Base-by-base conservation (phyloP, 768 basidiomycete species). In the Tylopilus felleus region DNA sequence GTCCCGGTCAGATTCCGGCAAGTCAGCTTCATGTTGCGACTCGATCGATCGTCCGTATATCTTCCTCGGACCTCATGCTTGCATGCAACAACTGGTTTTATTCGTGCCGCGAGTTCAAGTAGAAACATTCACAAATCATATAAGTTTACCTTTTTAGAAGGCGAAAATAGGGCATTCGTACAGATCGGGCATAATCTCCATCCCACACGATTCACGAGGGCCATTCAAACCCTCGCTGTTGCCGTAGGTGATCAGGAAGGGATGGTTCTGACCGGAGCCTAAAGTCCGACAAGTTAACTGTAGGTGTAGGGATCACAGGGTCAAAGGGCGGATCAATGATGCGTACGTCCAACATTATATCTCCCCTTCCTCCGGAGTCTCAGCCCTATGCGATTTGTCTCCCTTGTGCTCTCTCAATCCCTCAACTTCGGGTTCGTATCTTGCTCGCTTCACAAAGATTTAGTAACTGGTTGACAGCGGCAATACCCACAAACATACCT, bases 341-440 rank as follows among this genome's bases (percentile, higher is more conserved):
- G 55, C 54, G 53, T 55, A 62, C 59, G 13, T 51, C 43, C 35
- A 45, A 42, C 35, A 36, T 43, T 28, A 57, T 62, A 93, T 93
- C 67, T 93, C 90, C 23, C 90, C 90, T 68, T 93, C 90, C 73
- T 93, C 91, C 3, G 90, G 91, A 41, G 85, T 90, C 66, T 92
- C 90, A 36, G 77, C 88, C 45, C 88, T 65, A 25, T 56, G 77
- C 14, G 71, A 72, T 52, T 66, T 66, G 36, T 71, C 62, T 13
- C 73, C 72, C 25, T 64, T 71, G 56, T 73, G 77, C 41, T 77
- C 77, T 58, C 74, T 79, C 21, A 73, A 65, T 14, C 79, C 77
- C 67, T 45, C 75, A 67, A 21, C 69, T 68, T 77, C 77, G 21
- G 69, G 72, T 25, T 82, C 81, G 56, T 80, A 82, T 53, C 80